Conservation (phyloP, 352 stramenopile species). For the Pythium phragmitis region DNA sequence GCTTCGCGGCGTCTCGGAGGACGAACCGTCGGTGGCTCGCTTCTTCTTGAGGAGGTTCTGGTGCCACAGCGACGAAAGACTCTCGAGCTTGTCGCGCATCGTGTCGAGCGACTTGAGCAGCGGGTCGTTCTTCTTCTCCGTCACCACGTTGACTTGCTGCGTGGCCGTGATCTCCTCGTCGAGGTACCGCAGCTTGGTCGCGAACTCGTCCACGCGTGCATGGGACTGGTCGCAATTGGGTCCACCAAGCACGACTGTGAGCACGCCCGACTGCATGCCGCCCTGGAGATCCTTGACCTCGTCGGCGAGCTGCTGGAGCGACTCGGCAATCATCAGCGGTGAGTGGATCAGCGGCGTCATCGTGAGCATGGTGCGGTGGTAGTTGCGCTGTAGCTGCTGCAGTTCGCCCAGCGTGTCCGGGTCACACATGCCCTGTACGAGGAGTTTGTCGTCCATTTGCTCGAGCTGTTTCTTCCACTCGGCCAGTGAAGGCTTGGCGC, state of each 20-base stretch:
- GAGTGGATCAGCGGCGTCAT: conserved; percentile 61
- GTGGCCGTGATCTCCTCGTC: conserved; percentile 67
- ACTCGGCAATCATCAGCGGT: conserved; percentile 55
- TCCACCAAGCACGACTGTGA: conserved; percentile 27
- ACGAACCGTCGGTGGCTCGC: not conserved
- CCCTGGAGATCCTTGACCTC: conserved; percentile 60
- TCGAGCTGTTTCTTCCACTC: conserved; percentile 72
- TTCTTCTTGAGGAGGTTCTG: conserved; percentile 43
- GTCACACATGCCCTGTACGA: conserved; percentile 48
- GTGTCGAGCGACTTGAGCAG: conserved; percentile 63
- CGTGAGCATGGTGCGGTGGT: conserved; percentile 58
- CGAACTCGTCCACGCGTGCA: conserved; percentile 42
- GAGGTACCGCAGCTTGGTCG: conserved; percentile 57
- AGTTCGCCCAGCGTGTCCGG: conserved; percentile 61
- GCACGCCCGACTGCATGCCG: conserved; percentile 42
- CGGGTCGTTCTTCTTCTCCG: conserved; percentile 77
- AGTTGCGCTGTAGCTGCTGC: conserved; percentile 61
- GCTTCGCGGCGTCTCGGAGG: conserved; percentile 6
- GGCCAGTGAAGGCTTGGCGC: conserved; percentile 56
- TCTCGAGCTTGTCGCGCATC: conserved; percentile 71
- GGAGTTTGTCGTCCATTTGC: conserved; percentile 63
- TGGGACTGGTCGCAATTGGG: conserved; percentile 11
- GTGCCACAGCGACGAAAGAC: conserved; percentile 66
- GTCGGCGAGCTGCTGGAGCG: conserved; percentile 51
- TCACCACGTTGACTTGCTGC: conserved; percentile 63